Percentiles rank a stretch among this genome's conserved stretches.
These are phyloP conservation scores for Hirschfeldia incana DNA, from an alignment of 345 rosid species.

Conservation along the genomic window DNA sequence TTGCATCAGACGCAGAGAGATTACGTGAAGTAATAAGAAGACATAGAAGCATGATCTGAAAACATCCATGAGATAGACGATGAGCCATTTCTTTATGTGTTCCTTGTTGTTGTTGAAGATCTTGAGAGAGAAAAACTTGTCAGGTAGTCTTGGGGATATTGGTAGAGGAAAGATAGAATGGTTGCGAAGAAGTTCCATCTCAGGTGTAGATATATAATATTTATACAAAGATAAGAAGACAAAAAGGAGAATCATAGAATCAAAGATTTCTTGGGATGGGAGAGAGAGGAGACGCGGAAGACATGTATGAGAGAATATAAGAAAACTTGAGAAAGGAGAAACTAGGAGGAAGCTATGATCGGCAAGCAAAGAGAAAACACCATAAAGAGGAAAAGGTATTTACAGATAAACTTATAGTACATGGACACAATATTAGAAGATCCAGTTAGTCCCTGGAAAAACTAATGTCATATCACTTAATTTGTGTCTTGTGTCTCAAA, in stretches of 20 bases:
- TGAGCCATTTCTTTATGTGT: conserved; percentile 50
- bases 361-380: conserved; percentile 79
- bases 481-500: background rate
- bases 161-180: conserved; percentile 49
- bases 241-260: conserved; percentile 53
- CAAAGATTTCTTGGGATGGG: conserved; percentile 53
- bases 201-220: conserved; percentile 29
- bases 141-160: conserved; percentile 25
- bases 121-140: conserved; percentile 9
- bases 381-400: conserved; percentile 48
- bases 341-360: conserved; percentile 55
- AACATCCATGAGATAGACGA: conserved; percentile 35
- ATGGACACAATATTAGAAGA: background rate
- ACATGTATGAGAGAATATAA: conserved; percentile 68
- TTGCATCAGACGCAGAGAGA: conserved; percentile 21
- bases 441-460: no score
- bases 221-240: conserved; percentile 38
- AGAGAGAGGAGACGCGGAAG: background rate
- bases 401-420: conserved; percentile 14
- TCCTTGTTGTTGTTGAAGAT: conserved; percentile 27
- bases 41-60: conserved; percentile 47
- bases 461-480: background rate
- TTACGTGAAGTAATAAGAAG: conserved; percentile 74
- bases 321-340: conserved; percentile 98
- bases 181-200: conserved; percentile 53